Conservation (phyloP, 257 asterid genomes). For the Nicotiana tomentosiformis region DNA sequence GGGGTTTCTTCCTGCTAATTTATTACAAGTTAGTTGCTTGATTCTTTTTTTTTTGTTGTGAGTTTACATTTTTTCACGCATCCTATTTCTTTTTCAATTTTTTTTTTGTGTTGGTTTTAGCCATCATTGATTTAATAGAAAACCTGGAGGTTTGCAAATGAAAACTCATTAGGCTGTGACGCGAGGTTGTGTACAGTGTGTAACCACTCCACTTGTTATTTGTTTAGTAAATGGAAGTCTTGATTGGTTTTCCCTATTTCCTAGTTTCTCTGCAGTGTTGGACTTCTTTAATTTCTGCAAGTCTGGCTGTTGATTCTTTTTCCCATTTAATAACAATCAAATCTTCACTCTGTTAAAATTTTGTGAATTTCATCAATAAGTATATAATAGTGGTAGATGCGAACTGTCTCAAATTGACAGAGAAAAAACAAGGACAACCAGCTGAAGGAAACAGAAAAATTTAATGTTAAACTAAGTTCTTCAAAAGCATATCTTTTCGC, state of each 20-base stretch:
- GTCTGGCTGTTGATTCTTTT: background rate
- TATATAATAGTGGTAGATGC: too few relatives aligned
- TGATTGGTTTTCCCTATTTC: constrained; percentile 15
- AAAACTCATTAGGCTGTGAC: constrained; percentile 31
- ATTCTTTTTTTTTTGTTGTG: constrained; percentile 65
- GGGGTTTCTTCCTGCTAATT: constrained; percentile 8
- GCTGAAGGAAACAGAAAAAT: too few relatives aligned
- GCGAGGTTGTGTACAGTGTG: constrained; percentile 58
- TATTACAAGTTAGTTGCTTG: constrained; percentile 31
- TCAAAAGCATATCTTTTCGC: too few relatives aligned
- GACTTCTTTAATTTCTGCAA: background rate
- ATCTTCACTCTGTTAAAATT: background rate
- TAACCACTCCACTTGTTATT: constrained; percentile 35
- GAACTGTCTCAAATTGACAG: too few relatives aligned
- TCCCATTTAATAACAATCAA: background rate
- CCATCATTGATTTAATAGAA: constrained; percentile 29
- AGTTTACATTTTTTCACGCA: constrained; percentile 31
- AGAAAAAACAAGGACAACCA: too few relatives aligned
- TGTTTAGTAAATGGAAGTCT: constrained; percentile 43
- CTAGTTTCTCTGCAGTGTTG: background rate
- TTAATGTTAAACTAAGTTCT: too few relatives aligned
- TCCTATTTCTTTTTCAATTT: constrained; percentile 6
- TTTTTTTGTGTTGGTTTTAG: background rate
- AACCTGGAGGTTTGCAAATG: constrained; percentile 35
- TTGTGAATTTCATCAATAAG: background rate